phyloP scores from a whole-genome alignment of 75 land plant genomes.

The Chamaecyparis obtusa region DNA sequence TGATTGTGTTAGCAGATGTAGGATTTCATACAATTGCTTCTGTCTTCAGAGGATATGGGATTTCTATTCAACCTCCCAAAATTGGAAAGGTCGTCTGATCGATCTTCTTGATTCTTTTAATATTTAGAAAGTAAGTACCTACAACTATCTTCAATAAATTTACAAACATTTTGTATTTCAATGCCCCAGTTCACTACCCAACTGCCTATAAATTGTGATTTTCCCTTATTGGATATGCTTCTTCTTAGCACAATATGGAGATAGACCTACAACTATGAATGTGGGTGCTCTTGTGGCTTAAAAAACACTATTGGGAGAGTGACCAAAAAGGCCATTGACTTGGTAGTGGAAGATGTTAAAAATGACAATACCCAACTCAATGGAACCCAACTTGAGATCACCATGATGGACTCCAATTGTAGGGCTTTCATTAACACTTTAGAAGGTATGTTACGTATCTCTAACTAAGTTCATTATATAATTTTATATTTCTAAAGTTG shows the following conservation, averaged over 20 bases:
- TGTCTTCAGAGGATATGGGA: too few relatives aligned
- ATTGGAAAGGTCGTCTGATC: too few relatives aligned
- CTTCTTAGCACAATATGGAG: not conserved
- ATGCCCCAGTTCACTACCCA: too few relatives aligned
- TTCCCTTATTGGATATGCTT: not conserved
- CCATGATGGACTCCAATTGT: conserved; percentile 14
- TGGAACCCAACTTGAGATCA: conserved; percentile 16
- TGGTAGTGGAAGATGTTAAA: conserved; percentile 21
- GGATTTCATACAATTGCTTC: too few relatives aligned
- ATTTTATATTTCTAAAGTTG: too few relatives aligned
- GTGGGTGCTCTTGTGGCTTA: conserved; percentile 25
- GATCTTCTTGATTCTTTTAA: too few relatives aligned
- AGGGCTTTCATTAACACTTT: conserved; percentile 18
- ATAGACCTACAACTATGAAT: conserved; percentile 10
- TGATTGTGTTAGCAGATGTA: too few relatives aligned
- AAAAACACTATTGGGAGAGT: conserved; percentile 13
- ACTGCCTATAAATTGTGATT: too few relatives aligned
- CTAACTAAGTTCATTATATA: not conserved
- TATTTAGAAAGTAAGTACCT: too few relatives aligned
- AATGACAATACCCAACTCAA: conserved; percentile 8
- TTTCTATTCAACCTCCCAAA: too few relatives aligned
- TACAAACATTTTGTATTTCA: too few relatives aligned
- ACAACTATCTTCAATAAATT: too few relatives aligned
- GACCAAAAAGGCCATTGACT: conserved; percentile 16
- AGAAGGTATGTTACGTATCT: conserved; percentile 13